Base-by-base conservation (phyloP, 1,139 yeast species). In the Candida sanyaensis region DNA sequence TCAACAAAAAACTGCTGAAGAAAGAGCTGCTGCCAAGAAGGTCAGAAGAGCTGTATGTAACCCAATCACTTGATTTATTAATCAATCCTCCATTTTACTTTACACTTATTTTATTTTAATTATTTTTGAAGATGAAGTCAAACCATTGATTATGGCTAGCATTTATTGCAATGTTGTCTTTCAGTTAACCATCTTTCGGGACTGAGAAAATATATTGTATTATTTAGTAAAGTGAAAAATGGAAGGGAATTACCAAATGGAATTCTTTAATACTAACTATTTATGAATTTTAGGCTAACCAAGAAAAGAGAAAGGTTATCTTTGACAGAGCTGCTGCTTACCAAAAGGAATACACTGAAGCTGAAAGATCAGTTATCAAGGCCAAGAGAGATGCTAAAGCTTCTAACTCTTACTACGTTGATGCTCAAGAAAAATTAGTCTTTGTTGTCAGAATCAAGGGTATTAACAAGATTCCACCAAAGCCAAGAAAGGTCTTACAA, bases 131-230 rank as follows among this genome's bases (percentile, higher is more conserved):
- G 89, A 84, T 83, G 89, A 82, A 70, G 73, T 13, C 44, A 77
- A 77, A 77, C 69, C 75, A 68, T 67, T 73, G 77, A 73, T 73
- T 79, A 81, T 69, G 90, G 83, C 95, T 86, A 87, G 95, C 89
- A 71, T 60, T 34, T 26, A 27, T 64, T 81, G 90, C 97, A 65
- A 86, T 91, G 97, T 72, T 86, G 97, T 89, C 92, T 73, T 85
- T 83, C 80, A 75, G 87, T 86, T 86, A 90, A 91, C 98, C 97
- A 91, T 91, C 98, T 91, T 91, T 91, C 98, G 96, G 96, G 97
- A 78, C 98, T 91, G 97, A 91, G 68, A 66, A 71, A 58, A 56
- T 52, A 47, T 44, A 12, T 26, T 41, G 39, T 36, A 36, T 12
- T 36, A 12, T 8, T 24, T n/a, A 36, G 39, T 36, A 36, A 36